Evolutionary conservation across 2,329 filamentous ascomycete species (phyloP), one percentile per base, ranked within the genome.

Genomic region (Pseudodiploospora longispora): DNA sequence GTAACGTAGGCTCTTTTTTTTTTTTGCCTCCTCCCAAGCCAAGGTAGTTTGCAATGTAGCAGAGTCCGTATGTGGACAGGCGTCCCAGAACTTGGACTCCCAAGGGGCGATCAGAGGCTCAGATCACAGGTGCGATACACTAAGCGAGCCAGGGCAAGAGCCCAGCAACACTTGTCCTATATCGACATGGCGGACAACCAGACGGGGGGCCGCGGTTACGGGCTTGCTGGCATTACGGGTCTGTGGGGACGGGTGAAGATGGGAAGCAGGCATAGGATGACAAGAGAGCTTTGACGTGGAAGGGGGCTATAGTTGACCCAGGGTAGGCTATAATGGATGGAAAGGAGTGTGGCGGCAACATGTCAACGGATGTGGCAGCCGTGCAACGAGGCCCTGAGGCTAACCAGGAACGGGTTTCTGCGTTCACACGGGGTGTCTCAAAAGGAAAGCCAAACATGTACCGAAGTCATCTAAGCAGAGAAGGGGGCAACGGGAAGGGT

Each of bases 221-320:
- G 29, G 36, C 36, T 19, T 27, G 27, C 10, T 7, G 36, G 4
- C 36, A 38, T 12, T 38, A 27, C 10, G 29, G 36, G 36, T 19
- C 19, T 19, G 19, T 19, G 19, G 19, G 19, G 19, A 19, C 19
- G 19, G 19, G 19, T 19, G 19, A 19, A 19, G 19, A 19, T 19
- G 19, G 19, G 19, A 19, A 19, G 19, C 19, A 19, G 36, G 12
- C n/a, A 28, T 38, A 38, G 48, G 54, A 50, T 47, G 53, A 52
- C 52, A 48, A 47, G 52, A 19, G 19, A 38, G 36, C 36, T 38
- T 38, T 38, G 36, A 38, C 36, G 36, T 38, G 36, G 36, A 38
- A 19, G 19, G 50, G 55, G 54, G 49, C 43, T 58, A 56, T 60
- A 60, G 50, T 50, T 55, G 46, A 51, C 50, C 49, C 52, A 52